Percentiles rank a stretch among this genome's conserved stretches.
Evolutionary conservation across 805 yeast species (phyloP).

Genomic region (Teunomyces tritomae): DNA sequence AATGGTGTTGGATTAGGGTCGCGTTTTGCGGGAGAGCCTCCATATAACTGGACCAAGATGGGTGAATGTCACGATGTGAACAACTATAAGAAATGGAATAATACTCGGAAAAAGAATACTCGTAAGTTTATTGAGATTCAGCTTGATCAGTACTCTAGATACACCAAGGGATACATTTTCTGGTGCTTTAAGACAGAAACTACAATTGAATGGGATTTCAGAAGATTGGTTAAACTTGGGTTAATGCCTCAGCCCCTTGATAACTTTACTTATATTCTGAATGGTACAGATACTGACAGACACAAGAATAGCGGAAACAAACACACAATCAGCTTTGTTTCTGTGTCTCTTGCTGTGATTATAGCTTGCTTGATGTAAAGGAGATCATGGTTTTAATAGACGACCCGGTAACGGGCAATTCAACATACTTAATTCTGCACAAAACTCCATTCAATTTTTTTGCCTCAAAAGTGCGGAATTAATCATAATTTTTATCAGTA

Average conservation of each 20-base stretch:
- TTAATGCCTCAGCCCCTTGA: slow-evolving; percentile 63
- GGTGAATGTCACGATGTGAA: slow-evolving; percentile 46
- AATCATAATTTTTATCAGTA: background rate
- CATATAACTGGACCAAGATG: slow-evolving; percentile 28
- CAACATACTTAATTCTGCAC: background rate
- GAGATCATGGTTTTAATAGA: background rate
- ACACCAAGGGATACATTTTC: slow-evolving; percentile 59
- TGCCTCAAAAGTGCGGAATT: background rate
- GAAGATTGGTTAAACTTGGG: slow-evolving; percentile 44
- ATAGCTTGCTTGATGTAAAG: slow-evolving; percentile 1
- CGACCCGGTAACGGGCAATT: slow-evolving; percentile 4
- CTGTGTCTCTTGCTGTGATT: background rate
- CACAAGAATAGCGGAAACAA: slow-evolving; percentile 2
- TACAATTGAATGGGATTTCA: slow-evolving; percentile 67
- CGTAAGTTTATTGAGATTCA: slow-evolving; percentile 62
- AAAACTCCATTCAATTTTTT: background rate
- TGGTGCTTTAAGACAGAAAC: slow-evolving; percentile 72
- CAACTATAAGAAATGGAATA: slow-evolving; percentile 41
- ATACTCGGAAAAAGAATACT: slow-evolving; percentile 39
- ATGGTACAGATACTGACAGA: slow-evolving; percentile 32
- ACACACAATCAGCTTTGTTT: background rate
- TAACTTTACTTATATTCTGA: slow-evolving; percentile 27
- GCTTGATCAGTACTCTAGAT: slow-evolving; percentile 46
- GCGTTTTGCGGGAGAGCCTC: slow-evolving; percentile 49
- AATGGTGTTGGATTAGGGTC: slow-evolving; percentile 70